A percentile compares a stretch with the other conserved stretches of the same genome.
Conservation (phyloP, 805 yeast genomes). For the Lachancea sp. region DNA sequence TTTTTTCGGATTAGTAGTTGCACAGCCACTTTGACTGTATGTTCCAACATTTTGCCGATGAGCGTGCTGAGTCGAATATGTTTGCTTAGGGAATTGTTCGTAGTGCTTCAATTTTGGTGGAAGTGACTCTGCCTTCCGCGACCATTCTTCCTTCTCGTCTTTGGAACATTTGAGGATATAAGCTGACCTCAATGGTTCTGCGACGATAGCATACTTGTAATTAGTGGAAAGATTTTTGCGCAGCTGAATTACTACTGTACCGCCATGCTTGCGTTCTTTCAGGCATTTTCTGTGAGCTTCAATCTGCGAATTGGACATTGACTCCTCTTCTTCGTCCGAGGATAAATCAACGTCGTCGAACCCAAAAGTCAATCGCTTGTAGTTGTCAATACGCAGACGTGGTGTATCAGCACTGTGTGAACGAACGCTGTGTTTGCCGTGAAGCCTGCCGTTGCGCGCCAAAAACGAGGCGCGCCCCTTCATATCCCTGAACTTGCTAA, state of each 20-base stretch:
- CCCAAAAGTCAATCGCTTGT: background rate
- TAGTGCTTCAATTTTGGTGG: slow-evolving; percentile 13
- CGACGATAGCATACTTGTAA: slow-evolving; percentile 22
- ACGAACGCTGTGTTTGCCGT: too few relatives aligned
- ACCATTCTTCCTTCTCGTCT: slow-evolving; percentile 21
- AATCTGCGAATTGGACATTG: slow-evolving; percentile 17
- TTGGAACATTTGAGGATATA: slow-evolving; percentile 20
- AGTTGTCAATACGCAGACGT: background rate
- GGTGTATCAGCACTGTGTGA: background rate
- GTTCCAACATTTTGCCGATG: slow-evolving; percentile 7
- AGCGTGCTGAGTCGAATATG: slow-evolving; percentile 10
- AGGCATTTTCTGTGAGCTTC: slow-evolving; percentile 13
- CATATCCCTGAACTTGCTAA: slow-evolving; percentile 27
- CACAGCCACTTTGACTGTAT: slow-evolving; percentile 4
- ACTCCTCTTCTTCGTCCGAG: slow-evolving; percentile 30
- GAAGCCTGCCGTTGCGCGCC: slow-evolving; percentile 15
- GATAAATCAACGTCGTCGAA: slow-evolving; percentile 18
- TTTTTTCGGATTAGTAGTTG: background rate
- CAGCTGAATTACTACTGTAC: slow-evolving; percentile 23
- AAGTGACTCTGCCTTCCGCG: slow-evolving; percentile 1
- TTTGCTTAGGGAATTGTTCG: slow-evolving; percentile 17
- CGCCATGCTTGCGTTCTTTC: slow-evolving; percentile 15
- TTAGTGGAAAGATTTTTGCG: slow-evolving; percentile 5
- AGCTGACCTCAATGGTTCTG: slow-evolving; percentile 29
- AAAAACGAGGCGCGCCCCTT: slow-evolving; percentile 19